Base-by-base conservation (phyloP, 2,329 filamentous ascomycete species). In the Elsinoe arachidis region DNA sequence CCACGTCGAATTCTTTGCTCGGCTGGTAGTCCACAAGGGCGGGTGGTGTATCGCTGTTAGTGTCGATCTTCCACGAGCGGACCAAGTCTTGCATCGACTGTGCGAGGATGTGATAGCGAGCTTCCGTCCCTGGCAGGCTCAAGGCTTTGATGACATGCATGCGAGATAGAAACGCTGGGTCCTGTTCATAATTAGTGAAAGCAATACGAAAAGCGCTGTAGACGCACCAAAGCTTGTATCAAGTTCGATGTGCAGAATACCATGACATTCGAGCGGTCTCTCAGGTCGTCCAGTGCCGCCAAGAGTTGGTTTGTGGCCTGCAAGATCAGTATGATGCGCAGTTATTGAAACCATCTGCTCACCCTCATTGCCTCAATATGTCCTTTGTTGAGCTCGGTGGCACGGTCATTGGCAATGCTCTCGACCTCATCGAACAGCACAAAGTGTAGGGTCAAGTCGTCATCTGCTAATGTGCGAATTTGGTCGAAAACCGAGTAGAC, bases 371-470 rank as follows among this genome's bases (percentile, higher is more conserved):
- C 72, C 61, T 80, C 77, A 12, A 67, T 73, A 74, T 58, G 79
- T 76, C 52, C 71, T 73, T 12, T 69, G 67, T 39, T 55, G 63
- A 1, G 70, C 60, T 2, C 71, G 69, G 44, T 72, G 68, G 57
- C 77, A 72, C 34, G 76, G 71, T 5, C 67, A 71, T 72, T 68
- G n/a, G 76, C 73, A 15, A 80, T 64, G 2, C 72, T 77, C 60
- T 80, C 77, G 14, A 79, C 71, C 59, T 79, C 77, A 57, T 80
- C 77, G 37, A 80, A 73, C 15, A 79, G 65, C 0, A 79, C 71
- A 49, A 73, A 74, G 14, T 76, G 63, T 2, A 79, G 67, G 0
- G 68, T 72, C 34, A 66, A 66, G 1, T 70, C 67, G 34, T 78
- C 74, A 30, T 72, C 66, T 3, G 71, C 70, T 55, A 70, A 63